Conservation (phyloP, 2,329 filamentous ascomycete species). For the Lomentospora prolificans region DNA sequence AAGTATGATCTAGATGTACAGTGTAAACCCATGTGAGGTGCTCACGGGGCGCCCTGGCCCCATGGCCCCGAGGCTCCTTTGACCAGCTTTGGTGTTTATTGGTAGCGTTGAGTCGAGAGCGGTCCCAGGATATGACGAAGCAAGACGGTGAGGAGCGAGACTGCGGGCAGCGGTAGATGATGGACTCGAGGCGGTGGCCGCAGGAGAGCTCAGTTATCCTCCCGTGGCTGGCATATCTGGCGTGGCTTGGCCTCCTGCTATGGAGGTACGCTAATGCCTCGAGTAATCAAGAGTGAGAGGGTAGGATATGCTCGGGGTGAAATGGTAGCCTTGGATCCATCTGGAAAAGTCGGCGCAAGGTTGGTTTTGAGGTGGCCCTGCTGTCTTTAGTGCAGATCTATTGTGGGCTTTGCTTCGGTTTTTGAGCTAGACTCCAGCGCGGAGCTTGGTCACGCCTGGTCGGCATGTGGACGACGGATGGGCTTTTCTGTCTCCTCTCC, state of each 20-base stretch:
- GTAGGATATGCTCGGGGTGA: no score
- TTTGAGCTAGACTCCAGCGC: neutral
- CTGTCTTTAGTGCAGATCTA: no score
- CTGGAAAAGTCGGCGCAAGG: no score
- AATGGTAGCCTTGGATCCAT: no score
- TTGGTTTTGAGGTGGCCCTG: neutral
- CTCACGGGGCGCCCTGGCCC: conserved; percentile 9
- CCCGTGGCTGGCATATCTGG: conserved; percentile 17
- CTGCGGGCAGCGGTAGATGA: conserved; percentile 10
- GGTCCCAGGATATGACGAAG: conserved; percentile 8
- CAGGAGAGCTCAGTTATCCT: conserved; percentile 17
- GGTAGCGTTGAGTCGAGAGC: conserved; percentile 21
- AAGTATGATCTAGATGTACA: conserved; percentile 3
- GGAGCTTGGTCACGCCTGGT: neutral
- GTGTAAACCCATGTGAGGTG: neutral
- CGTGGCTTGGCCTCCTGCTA: neutral
- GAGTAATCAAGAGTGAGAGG: no score
- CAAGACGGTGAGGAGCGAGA: conserved; percentile 6
- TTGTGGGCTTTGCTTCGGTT: neutral
- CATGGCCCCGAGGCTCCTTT: neutral
- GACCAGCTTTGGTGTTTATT: conserved; percentile 13
- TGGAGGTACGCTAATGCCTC: no score
- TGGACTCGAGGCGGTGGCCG: conserved; percentile 16
- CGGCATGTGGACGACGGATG: neutral
- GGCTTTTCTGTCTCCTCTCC: no score